Evolutionary conservation across 106 monocot species (phyloP).

Genomic region (Narthecium ossifragum): DNA sequence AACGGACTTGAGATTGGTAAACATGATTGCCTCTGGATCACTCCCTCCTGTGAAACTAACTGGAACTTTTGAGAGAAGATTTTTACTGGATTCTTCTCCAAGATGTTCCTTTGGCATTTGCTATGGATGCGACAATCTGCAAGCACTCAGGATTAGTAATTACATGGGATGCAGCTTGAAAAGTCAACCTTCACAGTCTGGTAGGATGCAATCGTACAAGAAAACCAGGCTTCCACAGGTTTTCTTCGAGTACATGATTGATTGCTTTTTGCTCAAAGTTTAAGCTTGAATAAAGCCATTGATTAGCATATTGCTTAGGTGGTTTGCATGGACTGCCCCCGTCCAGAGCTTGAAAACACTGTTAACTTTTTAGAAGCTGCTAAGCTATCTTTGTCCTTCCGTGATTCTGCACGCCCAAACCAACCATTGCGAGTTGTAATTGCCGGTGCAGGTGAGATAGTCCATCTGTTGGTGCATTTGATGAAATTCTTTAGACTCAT

Average conservation of each 20-base stretch:
- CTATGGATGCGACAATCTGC: conserved; percentile 7
- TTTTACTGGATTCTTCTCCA: conserved; percentile 3
- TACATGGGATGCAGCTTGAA: conserved; percentile 19
- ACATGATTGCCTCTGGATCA: conserved; percentile 25
- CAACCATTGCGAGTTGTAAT: conserved; percentile 73
- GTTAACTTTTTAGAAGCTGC: conserved; percentile 86
- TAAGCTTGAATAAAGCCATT: too few relatives aligned
- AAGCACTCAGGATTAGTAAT: conserved; percentile 33
- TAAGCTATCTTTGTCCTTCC: conserved; percentile 59
- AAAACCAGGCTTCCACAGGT: too few relatives aligned
- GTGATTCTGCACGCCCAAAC: conserved; percentile 35
- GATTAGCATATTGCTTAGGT: conserved; percentile 23
- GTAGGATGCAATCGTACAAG: too few relatives aligned
- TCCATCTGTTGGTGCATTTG: not conserved
- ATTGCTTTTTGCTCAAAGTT: too few relatives aligned
- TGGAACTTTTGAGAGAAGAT: conserved; percentile 13
- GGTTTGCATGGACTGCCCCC: conserved; percentile 61
- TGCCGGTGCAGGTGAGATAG: conserved; percentile 78
- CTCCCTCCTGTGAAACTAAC: conserved; percentile 28
- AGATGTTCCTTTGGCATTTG: conserved; percentile 9
- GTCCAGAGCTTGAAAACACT: conserved; percentile 81
- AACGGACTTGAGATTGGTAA: too few relatives aligned
- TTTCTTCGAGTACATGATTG: too few relatives aligned
- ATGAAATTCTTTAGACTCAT: not conserved
- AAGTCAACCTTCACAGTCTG: conserved; percentile 2